Evolutionary conservation across 805 yeast species (phyloP).

Genomic region (Crinitomyces ghanaensis): DNA sequence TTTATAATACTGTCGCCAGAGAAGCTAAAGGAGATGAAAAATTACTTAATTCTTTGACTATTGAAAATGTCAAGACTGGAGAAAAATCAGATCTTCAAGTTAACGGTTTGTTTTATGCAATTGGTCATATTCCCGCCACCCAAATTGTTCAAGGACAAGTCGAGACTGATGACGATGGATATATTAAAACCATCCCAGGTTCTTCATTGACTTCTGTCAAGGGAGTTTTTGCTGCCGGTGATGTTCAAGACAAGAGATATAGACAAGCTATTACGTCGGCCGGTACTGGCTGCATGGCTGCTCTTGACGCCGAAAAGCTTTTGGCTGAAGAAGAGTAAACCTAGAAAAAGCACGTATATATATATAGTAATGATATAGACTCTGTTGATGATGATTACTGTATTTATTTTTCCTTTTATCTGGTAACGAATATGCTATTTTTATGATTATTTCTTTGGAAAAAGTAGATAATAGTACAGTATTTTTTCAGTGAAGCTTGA

Average conservation of each 20-base stretch:
- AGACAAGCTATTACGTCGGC: constrained; percentile 99
- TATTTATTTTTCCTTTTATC: not conserved
- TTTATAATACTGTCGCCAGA: constrained; percentile 72
- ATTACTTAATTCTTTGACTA: constrained; percentile 49
- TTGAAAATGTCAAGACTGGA: constrained; percentile 63
- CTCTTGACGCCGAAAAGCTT: constrained; percentile 83
- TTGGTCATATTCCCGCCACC: constrained; percentile 97
- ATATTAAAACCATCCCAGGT: constrained; percentile 84
- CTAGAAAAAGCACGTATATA: not conserved
- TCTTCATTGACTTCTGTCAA: constrained; percentile 71
- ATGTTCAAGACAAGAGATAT: constrained; percentile 91
- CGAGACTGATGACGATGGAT: constrained; percentile 79
- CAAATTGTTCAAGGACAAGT: constrained; percentile 63
- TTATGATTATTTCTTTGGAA: not conserved
- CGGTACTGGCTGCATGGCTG: constrained; percentile 99
- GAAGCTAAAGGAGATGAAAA: constrained; percentile 95
- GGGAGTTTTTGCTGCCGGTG: constrained; percentile 98
- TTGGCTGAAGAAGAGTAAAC: constrained; percentile 40
- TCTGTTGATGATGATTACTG: not conserved
- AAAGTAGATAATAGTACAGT: no score
- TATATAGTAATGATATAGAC: not conserved
- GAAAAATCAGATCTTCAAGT: constrained; percentile 60
- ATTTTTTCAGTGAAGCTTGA: no score
- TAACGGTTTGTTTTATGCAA: constrained; percentile 93
- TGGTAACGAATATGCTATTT: not conserved